Base-by-base conservation (phyloP, 352 stramenopile genomes). In the Globisporangium spiculum region DNA sequence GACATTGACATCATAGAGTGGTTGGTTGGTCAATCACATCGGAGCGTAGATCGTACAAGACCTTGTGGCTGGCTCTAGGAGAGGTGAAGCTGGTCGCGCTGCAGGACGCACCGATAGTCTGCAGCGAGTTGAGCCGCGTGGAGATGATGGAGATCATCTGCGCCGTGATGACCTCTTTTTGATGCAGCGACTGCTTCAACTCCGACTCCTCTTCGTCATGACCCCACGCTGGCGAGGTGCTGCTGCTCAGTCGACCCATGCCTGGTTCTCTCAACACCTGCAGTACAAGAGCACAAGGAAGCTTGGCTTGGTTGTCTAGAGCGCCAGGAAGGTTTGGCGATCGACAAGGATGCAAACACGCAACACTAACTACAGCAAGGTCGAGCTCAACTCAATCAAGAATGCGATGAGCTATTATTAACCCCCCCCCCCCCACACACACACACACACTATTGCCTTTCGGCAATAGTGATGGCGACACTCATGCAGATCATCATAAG, bases 61-160 rank as follows among this genome's bases (percentile, higher is more conserved):
- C 30, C 34, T 48, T 44, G 30, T 57, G 34, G 5, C 4, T 26
- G 34, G 10, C 30, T 16, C 38, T 44, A 63, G 20, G 4, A 32
- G 30, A 32, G 30, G 8, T 32, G 30, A 32, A 32, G 30, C 30
- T 32, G 30, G 30, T 32, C 30, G 30, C 30, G 30, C 30, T 20
- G 22, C 36, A 27, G 4, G 20, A 60, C 57, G 18, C 27, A 88
- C 80, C 80, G 48, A 89, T 78, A 41, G 81, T 85, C 48, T 90
- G 85, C 41, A 93, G 73, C 48, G 81, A 84, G 34, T 85, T 77
- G 24, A 93, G 73, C 6, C 85, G 75, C 24, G 80, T 75, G 18
- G 84, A 90, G 57, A 93, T 87, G 71, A 93, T 90, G 34, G 77
- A 82, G 60, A 93, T 93, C 83, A 93, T 93, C 67, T 93, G 85